Conservation (phyloP, 2,329 filamentous ascomycete genomes). For the Pezicula carpinea region DNA sequence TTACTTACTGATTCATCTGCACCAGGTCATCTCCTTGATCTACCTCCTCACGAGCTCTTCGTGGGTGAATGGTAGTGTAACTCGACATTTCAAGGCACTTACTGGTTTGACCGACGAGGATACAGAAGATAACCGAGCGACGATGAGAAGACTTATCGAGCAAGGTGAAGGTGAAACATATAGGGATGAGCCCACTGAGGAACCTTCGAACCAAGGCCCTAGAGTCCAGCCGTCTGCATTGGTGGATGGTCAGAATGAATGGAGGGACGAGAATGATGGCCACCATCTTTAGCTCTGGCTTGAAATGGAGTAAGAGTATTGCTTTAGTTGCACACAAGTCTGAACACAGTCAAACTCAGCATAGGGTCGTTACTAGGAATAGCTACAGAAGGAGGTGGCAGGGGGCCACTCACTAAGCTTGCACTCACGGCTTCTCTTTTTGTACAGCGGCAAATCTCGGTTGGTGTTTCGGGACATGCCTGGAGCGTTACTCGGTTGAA, state of each 20-base stretch:
- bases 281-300: too few species aligned
- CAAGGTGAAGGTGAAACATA: constrained; percentile 16
- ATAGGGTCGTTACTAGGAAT: too few species aligned
- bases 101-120: constrained; percentile 9
- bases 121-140: constrained; percentile 15
- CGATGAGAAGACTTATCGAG: constrained; percentile 21
- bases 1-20: background rate
- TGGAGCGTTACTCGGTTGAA: too few species aligned
- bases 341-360: too few species aligned
- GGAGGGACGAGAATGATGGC: constrained; percentile 12
- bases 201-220: constrained; percentile 9
- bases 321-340: too few species aligned
- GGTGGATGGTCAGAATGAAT: constrained; percentile 15
- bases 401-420: too few species aligned
- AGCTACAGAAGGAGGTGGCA: too few species aligned
- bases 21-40: constrained; percentile 18
- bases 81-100: constrained; percentile 12
- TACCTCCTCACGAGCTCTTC: constrained; percentile 22
- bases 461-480: too few species aligned
- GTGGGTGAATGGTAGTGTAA: constrained; percentile 16
- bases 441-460: too few species aligned
- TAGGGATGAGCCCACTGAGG: constrained; percentile 16
- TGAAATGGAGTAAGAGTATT: too few species aligned
- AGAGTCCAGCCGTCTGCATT: constrained; percentile 22
- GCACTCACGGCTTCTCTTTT: too few species aligned